Evolutionary conservation across 2,329 filamentous ascomycete species (phyloP).

Genomic region (Onygena corvina): DNA sequence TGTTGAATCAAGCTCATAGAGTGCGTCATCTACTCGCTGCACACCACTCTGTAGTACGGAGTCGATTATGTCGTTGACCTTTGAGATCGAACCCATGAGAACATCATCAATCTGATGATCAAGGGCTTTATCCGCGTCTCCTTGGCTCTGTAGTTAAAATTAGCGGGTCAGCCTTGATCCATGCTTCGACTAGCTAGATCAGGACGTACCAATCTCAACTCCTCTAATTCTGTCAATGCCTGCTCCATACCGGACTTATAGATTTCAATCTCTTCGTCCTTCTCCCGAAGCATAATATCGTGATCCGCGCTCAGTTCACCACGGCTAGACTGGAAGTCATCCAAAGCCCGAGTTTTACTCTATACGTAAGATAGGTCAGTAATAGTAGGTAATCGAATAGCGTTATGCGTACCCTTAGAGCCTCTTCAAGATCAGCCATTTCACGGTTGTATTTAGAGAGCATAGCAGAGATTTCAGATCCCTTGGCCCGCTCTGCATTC

Average conservation of each 20-base stretch:
- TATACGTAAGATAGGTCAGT: constrained; percentile 28
- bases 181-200: background rate
- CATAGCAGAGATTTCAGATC: constrained; percentile 88
- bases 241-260: constrained; percentile 98
- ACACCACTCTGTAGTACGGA: constrained; percentile 89
- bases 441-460: constrained; percentile 92
- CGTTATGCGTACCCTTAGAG: constrained; percentile 44
- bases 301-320: constrained; percentile 75
- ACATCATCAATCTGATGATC: constrained; percentile 87
- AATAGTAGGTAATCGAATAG: constrained; percentile 12
- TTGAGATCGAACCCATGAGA: constrained; percentile 71
- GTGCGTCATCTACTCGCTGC: constrained; percentile 83
- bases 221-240: constrained; percentile 81
- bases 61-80: constrained; percentile 96
- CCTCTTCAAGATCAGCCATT: constrained; percentile 91
- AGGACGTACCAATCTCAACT: constrained; percentile 51
- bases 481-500: constrained; percentile 83
- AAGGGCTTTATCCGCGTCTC: constrained; percentile 64
- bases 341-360: constrained; percentile 75
- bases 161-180: background rate
- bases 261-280: constrained; percentile 94
- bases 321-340: constrained; percentile 67
- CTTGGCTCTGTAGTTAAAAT: constrained; percentile 44
- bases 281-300: constrained; percentile 73
- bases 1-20: constrained; percentile 92